A percentile compares a stretch with the other conserved stretches of the same genome.
Conservation (phyloP, 2,329 filamentous ascomycete genomes). For the Whalleya microplaca region DNA sequence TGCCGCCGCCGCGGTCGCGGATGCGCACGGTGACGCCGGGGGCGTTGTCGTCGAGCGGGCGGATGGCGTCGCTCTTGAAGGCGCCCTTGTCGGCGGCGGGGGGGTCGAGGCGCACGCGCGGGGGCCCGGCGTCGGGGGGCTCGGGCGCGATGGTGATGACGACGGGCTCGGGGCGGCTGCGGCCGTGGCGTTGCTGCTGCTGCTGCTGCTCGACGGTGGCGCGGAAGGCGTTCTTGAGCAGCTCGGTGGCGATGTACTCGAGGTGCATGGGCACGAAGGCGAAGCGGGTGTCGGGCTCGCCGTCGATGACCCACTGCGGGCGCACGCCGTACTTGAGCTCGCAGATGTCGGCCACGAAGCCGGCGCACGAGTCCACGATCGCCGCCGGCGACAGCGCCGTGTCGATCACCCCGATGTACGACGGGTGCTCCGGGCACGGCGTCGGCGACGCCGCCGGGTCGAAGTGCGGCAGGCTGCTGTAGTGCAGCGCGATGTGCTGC, state of each 20-base stretch:
- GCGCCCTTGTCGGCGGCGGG: slow-evolving; percentile 45
- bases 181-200: no score
- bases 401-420: slow-evolving; percentile 94
- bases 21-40: slow-evolving; percentile 95
- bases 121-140: slow-evolving; percentile 43
- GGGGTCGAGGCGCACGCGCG: slow-evolving; percentile 39
- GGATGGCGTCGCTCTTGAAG: slow-evolving; percentile 53
- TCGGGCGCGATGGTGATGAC: slow-evolving; percentile 89
- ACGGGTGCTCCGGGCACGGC: slow-evolving; percentile 56
- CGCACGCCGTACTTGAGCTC: slow-evolving; percentile 93
- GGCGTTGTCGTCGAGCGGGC: slow-evolving; percentile 64
- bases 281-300: slow-evolving; percentile 84
- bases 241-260: slow-evolving; percentile 95
- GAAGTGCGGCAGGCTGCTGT: slow-evolving; percentile 69
- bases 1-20: slow-evolving; percentile 92
- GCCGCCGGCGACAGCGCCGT: slow-evolving; percentile 81
- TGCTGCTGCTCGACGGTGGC: slow-evolving; percentile 87
- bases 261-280: slow-evolving; percentile 95
- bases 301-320: slow-evolving; percentile 79
- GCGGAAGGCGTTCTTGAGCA: slow-evolving; percentile 95
- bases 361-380: slow-evolving; percentile 82
- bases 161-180: slow-evolving; percentile 72
- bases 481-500: slow-evolving; percentile 92
- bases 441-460: slow-evolving; percentile 56
- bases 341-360: slow-evolving; percentile 93